Percentiles rank a stretch among this genome's conserved stretches.
These are phyloP conservation scores for Eucalyptus globulus DNA, from an alignment of 345 rosid genomes.

Conservation along the genomic window DNA sequence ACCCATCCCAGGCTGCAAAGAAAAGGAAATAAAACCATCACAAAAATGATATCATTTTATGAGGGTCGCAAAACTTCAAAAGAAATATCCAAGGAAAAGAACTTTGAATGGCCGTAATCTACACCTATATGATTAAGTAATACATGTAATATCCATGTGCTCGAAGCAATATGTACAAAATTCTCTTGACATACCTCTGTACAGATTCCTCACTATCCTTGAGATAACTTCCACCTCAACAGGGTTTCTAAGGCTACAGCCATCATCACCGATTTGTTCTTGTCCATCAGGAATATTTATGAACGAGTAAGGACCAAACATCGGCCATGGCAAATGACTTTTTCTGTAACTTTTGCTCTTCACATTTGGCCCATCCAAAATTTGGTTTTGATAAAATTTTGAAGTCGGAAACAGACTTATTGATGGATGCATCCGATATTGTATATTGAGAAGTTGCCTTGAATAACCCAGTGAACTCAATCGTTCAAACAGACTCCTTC, in stretches of 20 bases:
- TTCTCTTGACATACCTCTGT: neutral
- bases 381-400: neutral
- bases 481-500: neutral
- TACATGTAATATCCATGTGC: neutral
- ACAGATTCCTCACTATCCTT: neutral
- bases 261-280: neutral
- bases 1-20: conserved; percentile 6
- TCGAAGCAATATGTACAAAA: neutral
- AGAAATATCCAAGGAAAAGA: neutral
- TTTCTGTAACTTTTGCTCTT: neutral
- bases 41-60: neutral
- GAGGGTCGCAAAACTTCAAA: neutral
- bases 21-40: neutral
- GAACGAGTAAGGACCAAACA: neutral
- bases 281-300: neutral
- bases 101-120: neutral
- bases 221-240: neutral
- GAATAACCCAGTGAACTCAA: neutral
- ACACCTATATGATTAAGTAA: neutral
- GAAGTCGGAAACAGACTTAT: neutral
- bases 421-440: neutral
- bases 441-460: neutral
- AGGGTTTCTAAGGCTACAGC: neutral
- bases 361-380: neutral
- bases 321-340: neutral